phyloP scores from a whole-genome alignment of 139 green algal species.

The Coelastrella sp. region DNA sequence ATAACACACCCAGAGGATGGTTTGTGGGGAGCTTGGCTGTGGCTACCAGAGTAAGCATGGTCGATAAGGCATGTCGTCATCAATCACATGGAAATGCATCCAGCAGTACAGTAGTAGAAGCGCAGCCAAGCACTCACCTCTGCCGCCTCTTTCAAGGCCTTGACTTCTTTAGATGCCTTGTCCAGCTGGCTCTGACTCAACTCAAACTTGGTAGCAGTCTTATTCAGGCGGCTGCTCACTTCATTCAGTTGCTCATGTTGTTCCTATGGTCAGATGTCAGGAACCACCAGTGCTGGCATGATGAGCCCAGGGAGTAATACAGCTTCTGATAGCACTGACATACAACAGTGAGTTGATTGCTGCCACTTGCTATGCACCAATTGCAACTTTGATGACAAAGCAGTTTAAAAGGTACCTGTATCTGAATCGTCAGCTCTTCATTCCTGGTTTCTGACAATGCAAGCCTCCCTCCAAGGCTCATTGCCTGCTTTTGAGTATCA shows the following conservation, averaged over 20 bases:
- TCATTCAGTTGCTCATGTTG: constrained; percentile 16
- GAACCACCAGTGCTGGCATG: not conserved
- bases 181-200: constrained; percentile 32
- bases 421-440: constrained; percentile 26
- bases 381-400: not conserved
- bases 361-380: not conserved
- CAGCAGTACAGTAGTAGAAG: not conserved
- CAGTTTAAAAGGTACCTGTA: not conserved
- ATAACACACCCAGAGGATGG: not conserved
- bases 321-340: too few relatives aligned
- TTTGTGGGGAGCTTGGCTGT: not conserved
- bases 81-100: not conserved
- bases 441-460: constrained; percentile 26
- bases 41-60: not conserved
- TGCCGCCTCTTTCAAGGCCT: constrained; percentile 26
- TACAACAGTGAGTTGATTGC: not conserved
- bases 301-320: not conserved
- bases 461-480: constrained; percentile 12
- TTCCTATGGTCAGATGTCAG: not conserved
- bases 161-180: constrained; percentile 3
- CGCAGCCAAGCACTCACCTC: not conserved
- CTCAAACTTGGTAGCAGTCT: constrained; percentile 42
- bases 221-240: not conserved
- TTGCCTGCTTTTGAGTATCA: constrained; percentile 35
- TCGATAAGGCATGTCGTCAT: not conserved